Percentiles rank a stretch among this genome's conserved stretches.
Conservation (phyloP, 441 rosid species). For the Omphalea diandra region DNA sequence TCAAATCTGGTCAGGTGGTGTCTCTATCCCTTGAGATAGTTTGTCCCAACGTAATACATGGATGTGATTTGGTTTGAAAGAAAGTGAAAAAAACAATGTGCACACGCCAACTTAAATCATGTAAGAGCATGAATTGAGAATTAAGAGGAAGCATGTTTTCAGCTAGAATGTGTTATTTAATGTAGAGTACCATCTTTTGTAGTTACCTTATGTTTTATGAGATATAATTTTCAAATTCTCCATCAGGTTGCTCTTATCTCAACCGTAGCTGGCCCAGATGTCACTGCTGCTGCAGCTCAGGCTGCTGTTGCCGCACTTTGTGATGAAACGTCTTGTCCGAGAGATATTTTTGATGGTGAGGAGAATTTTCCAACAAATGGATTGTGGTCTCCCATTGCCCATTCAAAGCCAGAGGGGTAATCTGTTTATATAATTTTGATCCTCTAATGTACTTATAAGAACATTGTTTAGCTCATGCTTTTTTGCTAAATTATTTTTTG, state of each 20-base stretch:
- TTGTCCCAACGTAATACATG: neutral
- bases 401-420: conserved; percentile 45
- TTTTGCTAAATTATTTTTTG: conserved; percentile 11
- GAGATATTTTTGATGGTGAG: conserved; percentile 51
- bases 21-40: neutral
- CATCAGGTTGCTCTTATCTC: conserved; percentile 64
- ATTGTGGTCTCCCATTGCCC: conserved; percentile 26
- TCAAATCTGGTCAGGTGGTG: neutral
- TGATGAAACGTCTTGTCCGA: conserved; percentile 69
- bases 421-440: conserved; percentile 8
- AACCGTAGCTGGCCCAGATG: conserved; percentile 57
- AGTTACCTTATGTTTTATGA: conserved; percentile 4
- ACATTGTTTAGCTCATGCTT: conserved; percentile 11
- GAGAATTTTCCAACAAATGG: conserved; percentile 34
- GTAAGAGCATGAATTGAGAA: neutral
- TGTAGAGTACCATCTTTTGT: neutral
- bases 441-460: neutral
- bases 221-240: conserved; percentile 3
- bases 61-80: neutral
- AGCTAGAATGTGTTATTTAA: neutral
- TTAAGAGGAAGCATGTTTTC: neutral
- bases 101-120: neutral
- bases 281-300: conserved; percentile 74
- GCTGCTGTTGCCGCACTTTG: conserved; percentile 77
- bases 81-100: neutral